Evolutionary conservation across 1,284 basidiomycete species (phyloP).

Genomic region (Trichosporon faecale): DNA sequence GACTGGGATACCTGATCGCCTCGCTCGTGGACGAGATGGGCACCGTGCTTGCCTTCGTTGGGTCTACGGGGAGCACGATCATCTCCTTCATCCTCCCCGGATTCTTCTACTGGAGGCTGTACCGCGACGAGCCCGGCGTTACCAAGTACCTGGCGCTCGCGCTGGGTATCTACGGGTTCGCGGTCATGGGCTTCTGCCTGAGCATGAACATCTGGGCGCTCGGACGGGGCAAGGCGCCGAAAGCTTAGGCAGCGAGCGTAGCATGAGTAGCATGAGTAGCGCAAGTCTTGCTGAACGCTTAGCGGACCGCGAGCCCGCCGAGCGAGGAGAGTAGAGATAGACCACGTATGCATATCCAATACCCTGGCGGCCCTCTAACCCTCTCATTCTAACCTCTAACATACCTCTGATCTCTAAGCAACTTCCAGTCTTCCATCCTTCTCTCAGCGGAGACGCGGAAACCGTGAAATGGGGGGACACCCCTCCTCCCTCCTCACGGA

Average conservation of each 20-base stretch:
- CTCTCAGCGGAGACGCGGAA: neutral
- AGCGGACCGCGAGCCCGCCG: neutral
- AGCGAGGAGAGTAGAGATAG: neutral
- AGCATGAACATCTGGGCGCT: slow-evolving; percentile 72
- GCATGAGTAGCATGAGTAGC: neutral
- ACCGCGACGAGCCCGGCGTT: slow-evolving; percentile 63
- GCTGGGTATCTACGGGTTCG: slow-evolving; percentile 71
- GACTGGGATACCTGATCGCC: slow-evolving; percentile 64
- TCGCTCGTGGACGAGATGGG: slow-evolving; percentile 79
- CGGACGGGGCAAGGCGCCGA: neutral
- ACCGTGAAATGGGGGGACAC: neutral
- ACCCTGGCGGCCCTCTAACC: too few relatives aligned
- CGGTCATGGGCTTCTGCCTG: slow-evolving; percentile 79
- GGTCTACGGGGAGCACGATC: slow-evolving; percentile 90
- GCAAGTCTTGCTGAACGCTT: neutral
- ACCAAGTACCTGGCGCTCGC: slow-evolving; percentile 64
- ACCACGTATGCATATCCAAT: too few relatives aligned
- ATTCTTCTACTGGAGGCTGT: slow-evolving; percentile 57
- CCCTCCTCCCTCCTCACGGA: neutral
- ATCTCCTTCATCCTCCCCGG: slow-evolving; percentile 97
- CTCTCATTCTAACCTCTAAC: neutral
- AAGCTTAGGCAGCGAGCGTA: neutral
- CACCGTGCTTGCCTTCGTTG: slow-evolving; percentile 90
- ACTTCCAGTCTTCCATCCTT: too few relatives aligned
- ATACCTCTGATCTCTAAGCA: too few relatives aligned